These are phyloP conservation scores for Ophiostoma sp. DNA, from an alignment of 2,329 filamentous ascomycete genomes.

Conservation along the genomic window DNA sequence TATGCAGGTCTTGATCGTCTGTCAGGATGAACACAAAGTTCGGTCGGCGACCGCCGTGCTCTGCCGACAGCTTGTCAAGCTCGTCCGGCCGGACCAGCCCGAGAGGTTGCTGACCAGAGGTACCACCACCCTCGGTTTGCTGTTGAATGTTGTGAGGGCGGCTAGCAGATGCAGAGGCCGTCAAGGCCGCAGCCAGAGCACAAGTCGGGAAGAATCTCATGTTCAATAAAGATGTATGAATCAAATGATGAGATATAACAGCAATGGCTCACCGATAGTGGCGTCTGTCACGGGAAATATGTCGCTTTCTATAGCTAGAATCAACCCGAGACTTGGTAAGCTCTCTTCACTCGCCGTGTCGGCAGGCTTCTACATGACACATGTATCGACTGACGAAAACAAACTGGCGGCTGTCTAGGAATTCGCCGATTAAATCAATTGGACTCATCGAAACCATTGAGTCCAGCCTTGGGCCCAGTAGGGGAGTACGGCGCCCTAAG, in stretches of 20 bases:
- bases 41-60: constrained; percentile 20
- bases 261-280: neutral
- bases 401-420: neutral
- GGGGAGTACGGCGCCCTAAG: neutral
- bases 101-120: neutral
- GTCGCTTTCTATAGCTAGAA: neutral
- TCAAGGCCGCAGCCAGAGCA: neutral
- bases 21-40: constrained; percentile 50
- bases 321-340: neutral
- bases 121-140: neutral
- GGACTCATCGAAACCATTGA: neutral
- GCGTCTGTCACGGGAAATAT: neutral
- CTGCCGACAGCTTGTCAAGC: neutral
- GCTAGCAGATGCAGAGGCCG: neutral
- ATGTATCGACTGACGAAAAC: neutral
- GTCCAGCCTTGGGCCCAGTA: neutral
- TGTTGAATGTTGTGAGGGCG: neutral
- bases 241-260: neutral
- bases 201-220: neutral
- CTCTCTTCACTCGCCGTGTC: neutral
- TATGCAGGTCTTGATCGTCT: constrained; percentile 59
- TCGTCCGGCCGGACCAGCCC: neutral
- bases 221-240: neutral
- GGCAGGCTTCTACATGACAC: neutral
- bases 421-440: neutral